Base-by-base conservation (phyloP, 805 yeast species). In the Myxozyma sirexii region DNA sequence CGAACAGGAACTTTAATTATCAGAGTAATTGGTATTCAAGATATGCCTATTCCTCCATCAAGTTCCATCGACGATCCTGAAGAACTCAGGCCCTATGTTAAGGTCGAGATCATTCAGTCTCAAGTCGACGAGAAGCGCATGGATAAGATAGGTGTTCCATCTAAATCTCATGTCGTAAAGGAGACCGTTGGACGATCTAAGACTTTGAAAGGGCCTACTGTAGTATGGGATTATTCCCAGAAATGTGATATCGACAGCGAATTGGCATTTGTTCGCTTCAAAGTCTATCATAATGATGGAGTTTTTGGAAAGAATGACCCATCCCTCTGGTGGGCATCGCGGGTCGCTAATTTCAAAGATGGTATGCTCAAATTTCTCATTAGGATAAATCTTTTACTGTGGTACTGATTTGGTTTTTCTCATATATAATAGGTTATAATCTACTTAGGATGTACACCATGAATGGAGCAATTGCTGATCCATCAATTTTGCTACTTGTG, bases 261-360 rank as follows among this genome's bases (percentile, higher is more conserved):
- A 17, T 35, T 56, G 23, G 50, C 59, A 23, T 56, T 56, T 21
- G 19, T 56, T 10, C 35, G 59, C 1, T 7, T 56, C 41, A 56
- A 56, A 37, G 38, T 56, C 5, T 56, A 43, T 21, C 50, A 56
- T 41, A 56, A 56, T 37, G 51, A 49, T 29, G 55, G 59, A 8
- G n/a, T 49, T 41, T 41, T 56, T n/a, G 51, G 45, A 8, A 39
- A 43, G 33, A 56, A 56, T 27, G 54, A 50, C n/a, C 51, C 59
- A 5, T 49, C 51, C 19, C 46, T 53, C 21, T 56, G 59, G 55
- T 56, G 55, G 55, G 50, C 55, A 4, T n/a, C 26, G 13, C 24
- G 59, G 38, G 43, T 56, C 26, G 59, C 55, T 31, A 56, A 49
- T 41, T 39, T 17, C 31, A 48, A 49, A 31, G 23, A 41, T 21